Base-by-base conservation (phyloP, 306 rosid species). In the Pueraria montana region DNA sequence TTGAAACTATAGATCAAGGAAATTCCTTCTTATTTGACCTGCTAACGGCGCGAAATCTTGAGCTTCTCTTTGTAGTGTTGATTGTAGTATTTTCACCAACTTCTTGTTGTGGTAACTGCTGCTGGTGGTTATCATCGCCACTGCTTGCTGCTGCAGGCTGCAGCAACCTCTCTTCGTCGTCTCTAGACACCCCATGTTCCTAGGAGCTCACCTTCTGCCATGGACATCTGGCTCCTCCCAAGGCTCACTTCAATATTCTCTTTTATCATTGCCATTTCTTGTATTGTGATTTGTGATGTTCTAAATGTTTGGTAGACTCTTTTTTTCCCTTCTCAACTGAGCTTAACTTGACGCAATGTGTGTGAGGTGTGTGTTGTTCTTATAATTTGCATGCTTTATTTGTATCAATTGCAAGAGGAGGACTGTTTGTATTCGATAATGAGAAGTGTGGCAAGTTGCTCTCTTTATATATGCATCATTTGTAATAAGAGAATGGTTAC, bases 21-120 rank as follows among this genome's bases (percentile, higher is more conserved):
- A 70, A 13, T 17, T 59, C 20, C 3, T 58, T 64, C 20, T 30
- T 65, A 23, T 79, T 67, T 59, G 9, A 93, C 96, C 92, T 84
- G 90, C 98, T 94, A 46, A 94, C 97, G n/a, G 97, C 96, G 0
- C 97, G 94, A 77, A 88, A 94, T 76, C 79, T 91, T 30, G 98
- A 94, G 46, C 97, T 94, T 79, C 97, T 90, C 84, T 92, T 92
- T 21, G 79, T 81, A 14, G 91, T 87, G 77, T 84, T 88, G 40
- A 86, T 73, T 32, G 75, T 20, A 27, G 89, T 69, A 87, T 85
- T 77, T 76, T 80, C 93, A 83, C 88, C 86, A 45, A 24, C 75
- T 18, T 76, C 63, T 62, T 53, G 40, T 72, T 20, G 83, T 4
- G 72, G 67, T 10, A 69, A 30, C 56, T 78, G 66, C 12, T 73